Percentiles rank a stretch among this genome's conserved stretches.
Evolutionary conservation across 1,284 basidiomycete species (phyloP).

Genomic region (Boletus semigastroideus): DNA sequence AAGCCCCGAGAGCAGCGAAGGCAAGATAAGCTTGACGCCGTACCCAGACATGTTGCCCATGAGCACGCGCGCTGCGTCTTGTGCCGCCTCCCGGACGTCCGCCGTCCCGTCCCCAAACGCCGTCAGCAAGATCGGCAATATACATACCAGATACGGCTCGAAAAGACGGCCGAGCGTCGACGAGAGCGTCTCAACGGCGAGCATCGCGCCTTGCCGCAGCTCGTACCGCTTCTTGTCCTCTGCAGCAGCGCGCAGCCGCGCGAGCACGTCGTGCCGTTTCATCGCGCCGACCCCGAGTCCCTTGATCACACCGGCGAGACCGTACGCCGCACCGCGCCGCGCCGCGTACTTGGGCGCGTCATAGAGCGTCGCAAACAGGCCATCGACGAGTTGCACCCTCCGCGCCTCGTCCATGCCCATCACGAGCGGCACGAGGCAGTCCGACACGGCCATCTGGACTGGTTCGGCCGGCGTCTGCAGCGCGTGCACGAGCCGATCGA

Average conservation of each 20-base stretch:
- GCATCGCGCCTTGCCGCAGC: conserved; percentile 91
- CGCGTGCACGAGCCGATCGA: conserved; percentile 88
- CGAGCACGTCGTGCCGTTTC: conserved; percentile 82
- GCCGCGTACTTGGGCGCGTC: conserved; percentile 85
- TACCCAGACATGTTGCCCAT: conserved; percentile 96
- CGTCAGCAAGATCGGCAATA: conserved; percentile 83
- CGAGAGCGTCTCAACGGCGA: conserved; percentile 92
- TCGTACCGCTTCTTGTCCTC: conserved; percentile 92
- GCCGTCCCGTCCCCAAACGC: conserved; percentile 87
- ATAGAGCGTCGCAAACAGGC: conserved; percentile 76
- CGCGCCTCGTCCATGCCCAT: conserved; percentile 61
- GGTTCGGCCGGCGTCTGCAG: conserved; percentile 95
- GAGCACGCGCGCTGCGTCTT: conserved; percentile 91
- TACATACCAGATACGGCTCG: conserved; percentile 90
- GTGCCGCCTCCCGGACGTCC: conserved; percentile 94
- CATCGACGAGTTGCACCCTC: conserved; percentile 71
- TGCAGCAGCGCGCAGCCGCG: conserved; percentile 71
- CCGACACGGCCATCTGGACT: conserved; percentile 95
- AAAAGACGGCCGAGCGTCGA: conserved; percentile 86
- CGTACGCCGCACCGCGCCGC: conserved; percentile 94
- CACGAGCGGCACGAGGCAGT: conserved; percentile 89
- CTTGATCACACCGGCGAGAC: conserved; percentile 89
- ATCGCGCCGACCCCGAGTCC: conserved; percentile 87
- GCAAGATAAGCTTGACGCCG: conserved; percentile 94
- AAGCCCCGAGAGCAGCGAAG: conserved; percentile 85